Conservation (phyloP, 805 yeast species). For the Schwanniomyces polymorphus region DNA sequence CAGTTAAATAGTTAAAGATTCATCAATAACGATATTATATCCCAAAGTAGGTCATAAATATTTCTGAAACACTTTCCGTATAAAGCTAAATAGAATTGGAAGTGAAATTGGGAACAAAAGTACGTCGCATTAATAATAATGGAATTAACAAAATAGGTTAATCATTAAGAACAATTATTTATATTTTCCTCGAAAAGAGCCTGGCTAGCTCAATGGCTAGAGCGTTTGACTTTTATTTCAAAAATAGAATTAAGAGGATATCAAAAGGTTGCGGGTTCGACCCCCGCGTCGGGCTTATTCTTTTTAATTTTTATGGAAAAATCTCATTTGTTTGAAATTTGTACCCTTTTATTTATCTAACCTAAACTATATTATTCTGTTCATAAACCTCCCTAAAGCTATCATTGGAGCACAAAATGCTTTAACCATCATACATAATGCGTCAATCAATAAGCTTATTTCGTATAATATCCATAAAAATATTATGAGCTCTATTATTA, state of each 20-base stretch:
- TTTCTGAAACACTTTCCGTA: too few relatives aligned
- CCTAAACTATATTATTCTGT: slow-evolving; percentile 32
- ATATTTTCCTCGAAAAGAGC: too few relatives aligned
- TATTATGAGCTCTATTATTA: slow-evolving; percentile 35
- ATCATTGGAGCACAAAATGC: slow-evolving; percentile 49
- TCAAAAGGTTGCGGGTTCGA: slow-evolving; percentile 17
- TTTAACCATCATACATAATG: slow-evolving; percentile 44
- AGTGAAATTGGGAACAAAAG: too few relatives aligned
- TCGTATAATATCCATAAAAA: slow-evolving; percentile 44
- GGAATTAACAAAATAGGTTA: too few relatives aligned
- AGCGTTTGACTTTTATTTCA: slow-evolving; percentile 13
- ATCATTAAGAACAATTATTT: too few relatives aligned
- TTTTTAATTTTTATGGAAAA: slow-evolving; percentile 3
- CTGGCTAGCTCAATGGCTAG: slow-evolving; percentile 20
- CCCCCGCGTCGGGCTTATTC: slow-evolving; percentile 16
- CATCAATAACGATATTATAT: background rate
- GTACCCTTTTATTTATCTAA: background rate
- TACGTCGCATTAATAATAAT: too few relatives aligned
- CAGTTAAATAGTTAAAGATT: background rate
- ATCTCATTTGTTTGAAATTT: too few relatives aligned
- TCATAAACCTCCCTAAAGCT: slow-evolving; percentile 44
- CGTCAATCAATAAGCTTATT: slow-evolving; percentile 41
- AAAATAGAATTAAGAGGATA: background rate
- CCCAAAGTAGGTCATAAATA: too few relatives aligned
- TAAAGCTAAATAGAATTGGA: too few relatives aligned